Conservation (phyloP, 2,329 filamentous ascomycete genomes). For the Botrytis sinoallii region DNA sequence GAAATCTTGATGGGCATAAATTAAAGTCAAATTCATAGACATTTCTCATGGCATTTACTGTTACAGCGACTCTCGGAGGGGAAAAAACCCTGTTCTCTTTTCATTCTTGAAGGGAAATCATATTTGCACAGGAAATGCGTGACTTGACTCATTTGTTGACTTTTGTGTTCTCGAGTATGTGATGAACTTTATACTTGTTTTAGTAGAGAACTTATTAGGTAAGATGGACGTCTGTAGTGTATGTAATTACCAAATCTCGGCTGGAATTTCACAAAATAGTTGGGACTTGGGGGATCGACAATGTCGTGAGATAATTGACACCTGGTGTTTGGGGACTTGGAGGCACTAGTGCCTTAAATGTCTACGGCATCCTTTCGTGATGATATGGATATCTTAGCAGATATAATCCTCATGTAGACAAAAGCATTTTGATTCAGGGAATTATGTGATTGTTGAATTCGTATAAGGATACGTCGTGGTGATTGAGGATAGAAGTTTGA, state of each 20-base stretch:
- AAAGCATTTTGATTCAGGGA: neutral
- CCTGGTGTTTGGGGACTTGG: neutral
- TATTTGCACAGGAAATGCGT: neutral
- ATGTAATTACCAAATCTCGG: neutral
- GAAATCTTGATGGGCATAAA: neutral
- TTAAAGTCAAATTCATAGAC: neutral
- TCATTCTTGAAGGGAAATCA: neutral
- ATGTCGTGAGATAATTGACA: neutral
- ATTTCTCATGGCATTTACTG: neutral
- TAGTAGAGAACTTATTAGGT: neutral
- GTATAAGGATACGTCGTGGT: accelerated
- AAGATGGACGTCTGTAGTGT: neutral
- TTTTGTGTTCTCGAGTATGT: neutral
- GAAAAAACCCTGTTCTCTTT: neutral
- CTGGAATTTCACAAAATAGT: neutral
- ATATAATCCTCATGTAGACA: neutral
- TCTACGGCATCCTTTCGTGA: neutral
- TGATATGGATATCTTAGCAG: neutral
- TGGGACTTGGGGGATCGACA: neutral
- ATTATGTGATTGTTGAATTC: neutral
- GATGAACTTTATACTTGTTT: too few species aligned
- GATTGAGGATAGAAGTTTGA: neutral
- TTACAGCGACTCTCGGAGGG: accelerated
- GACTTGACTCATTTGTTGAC: neutral
- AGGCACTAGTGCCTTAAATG: neutral